Evolutionary conservation across 2,329 filamentous ascomycete genomes (phyloP).

Genomic region (Coleophoma eucalyptorum): DNA sequence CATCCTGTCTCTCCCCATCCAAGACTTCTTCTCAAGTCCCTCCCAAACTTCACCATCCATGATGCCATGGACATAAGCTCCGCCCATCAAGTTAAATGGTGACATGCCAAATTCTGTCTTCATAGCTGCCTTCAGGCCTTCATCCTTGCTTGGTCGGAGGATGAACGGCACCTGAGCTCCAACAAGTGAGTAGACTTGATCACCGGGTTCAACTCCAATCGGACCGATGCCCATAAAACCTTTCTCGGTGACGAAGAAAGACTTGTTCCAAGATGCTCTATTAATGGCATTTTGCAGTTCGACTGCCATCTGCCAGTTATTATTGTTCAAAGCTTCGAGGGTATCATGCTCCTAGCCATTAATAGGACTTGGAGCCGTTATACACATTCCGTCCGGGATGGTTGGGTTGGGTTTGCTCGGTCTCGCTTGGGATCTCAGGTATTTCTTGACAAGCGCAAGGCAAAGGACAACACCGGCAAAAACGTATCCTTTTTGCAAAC

Average conservation of each 20-base stretch:
- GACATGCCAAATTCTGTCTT: too few species aligned
- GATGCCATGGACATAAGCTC: background rate
- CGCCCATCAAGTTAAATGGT: background rate
- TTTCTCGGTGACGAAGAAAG: background rate
- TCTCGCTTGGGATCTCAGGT: too few species aligned
- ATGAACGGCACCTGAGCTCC: conserved; percentile 1
- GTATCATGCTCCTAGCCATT: too few species aligned
- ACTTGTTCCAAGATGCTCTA: background rate
- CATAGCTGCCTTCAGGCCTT: too few species aligned
- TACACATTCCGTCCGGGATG: too few species aligned
- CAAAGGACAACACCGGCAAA: too few species aligned
- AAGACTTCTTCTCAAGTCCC: too few species aligned
- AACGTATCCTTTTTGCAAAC: too few species aligned
- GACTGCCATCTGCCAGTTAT: background rate
- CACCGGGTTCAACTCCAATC: background rate
- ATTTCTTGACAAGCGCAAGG: too few species aligned
- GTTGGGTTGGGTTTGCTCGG: too few species aligned
- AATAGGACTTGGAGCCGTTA: too few species aligned
- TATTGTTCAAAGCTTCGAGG: too few species aligned
- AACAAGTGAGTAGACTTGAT: background rate
- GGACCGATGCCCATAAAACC: conserved; percentile 1
- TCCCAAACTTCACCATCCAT: background rate
- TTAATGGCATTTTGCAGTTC: background rate
- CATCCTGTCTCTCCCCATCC: background rate
- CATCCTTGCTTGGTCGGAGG: background rate